Evolutionary conservation across 495 filamentous ascomycete species (phyloP).

Genomic region (Pyronema omphalodes): DNA sequence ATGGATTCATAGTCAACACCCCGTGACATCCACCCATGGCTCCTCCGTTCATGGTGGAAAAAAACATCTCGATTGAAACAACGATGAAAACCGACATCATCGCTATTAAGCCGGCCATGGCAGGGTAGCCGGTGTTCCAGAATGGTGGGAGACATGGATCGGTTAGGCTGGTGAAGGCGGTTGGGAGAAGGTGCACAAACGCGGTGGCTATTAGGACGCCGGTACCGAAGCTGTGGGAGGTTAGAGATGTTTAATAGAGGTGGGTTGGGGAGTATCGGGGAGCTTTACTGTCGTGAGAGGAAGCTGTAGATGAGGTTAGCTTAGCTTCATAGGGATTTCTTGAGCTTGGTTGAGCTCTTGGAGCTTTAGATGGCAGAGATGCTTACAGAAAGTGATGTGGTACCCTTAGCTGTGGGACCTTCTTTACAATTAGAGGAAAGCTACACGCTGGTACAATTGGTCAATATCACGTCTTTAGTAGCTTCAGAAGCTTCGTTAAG

Average conservation of each 20-base stretch:
- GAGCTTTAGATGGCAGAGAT: no score
- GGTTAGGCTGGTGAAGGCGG: conserved; percentile 61
- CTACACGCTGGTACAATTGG: conserved; percentile 32
- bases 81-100: conserved; percentile 66
- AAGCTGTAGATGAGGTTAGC: not conserved
- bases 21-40: conserved; percentile 19
- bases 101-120: conserved; percentile 60
- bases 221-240: conserved; percentile 59
- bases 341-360: conserved; percentile 19
- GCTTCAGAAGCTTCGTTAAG: not conserved
- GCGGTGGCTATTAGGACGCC: conserved; percentile 78
- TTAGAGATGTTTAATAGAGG: not conserved
- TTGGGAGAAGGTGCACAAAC: conserved; percentile 71
- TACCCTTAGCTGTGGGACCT: conserved; percentile 26
- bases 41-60: conserved; percentile 32
- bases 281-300: conserved; percentile 3
- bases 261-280: conserved; percentile 2
- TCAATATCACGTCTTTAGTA: not conserved
- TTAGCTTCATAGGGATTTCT: no score
- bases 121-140: conserved; percentile 54
- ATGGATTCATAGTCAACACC: conserved; percentile 10
- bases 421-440: conserved; percentile 38
- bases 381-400: conserved; percentile 35
- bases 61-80: conserved; percentile 57
- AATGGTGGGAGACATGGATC: conserved; percentile 61